phyloP scores from a whole-genome alignment of 2,329 filamentous ascomycete genomes.

The Madurella fahalii region DNA sequence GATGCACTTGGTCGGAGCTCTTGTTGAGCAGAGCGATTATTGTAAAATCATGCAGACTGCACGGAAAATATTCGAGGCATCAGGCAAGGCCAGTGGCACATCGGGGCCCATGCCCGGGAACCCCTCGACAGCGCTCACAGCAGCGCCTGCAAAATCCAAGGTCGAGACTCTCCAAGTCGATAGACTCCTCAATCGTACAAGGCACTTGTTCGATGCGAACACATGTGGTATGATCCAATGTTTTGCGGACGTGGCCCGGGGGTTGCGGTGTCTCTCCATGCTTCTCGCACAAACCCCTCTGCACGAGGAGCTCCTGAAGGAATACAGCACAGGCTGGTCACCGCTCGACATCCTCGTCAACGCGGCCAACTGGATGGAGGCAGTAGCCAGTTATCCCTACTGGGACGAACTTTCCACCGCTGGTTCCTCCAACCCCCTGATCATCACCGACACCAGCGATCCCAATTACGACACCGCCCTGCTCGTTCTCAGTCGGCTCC shows the following conservation, averaged over 20 bases:
- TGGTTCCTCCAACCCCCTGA: not conserved
- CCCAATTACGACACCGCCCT: constrained; percentile 10
- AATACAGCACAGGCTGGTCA: constrained; percentile 9
- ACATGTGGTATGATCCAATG: constrained; percentile 1
- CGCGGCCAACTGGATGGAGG: constrained; percentile 17
- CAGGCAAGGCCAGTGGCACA: not conserved
- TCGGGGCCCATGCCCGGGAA: no score
- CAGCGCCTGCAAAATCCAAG: not conserved
- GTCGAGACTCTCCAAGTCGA: not conserved
- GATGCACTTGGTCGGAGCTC: constrained; percentile 2
- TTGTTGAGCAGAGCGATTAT: constrained; percentile 1
- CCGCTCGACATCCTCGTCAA: constrained; percentile 17
- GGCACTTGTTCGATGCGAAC: not conserved
- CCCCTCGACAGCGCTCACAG: not conserved
- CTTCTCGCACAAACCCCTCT: constrained; percentile 9
- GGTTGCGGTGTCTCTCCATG: constrained; percentile 10
- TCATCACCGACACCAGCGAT: constrained; percentile 4
- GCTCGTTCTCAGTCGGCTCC: constrained; percentile 4
- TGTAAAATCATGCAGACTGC: constrained; percentile 7
- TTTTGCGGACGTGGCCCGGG: constrained; percentile 10
- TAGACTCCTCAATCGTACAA: not conserved
- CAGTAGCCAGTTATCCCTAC: constrained; percentile 17
- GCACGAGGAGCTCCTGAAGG: constrained; percentile 14
- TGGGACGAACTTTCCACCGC: constrained; percentile 9
- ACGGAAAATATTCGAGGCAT: constrained; percentile 12